Evolutionary conservation across 495 filamentous ascomycete species (phyloP), one percentile per base, ranked within the genome.

Genomic region (Aspergillus campestris): DNA sequence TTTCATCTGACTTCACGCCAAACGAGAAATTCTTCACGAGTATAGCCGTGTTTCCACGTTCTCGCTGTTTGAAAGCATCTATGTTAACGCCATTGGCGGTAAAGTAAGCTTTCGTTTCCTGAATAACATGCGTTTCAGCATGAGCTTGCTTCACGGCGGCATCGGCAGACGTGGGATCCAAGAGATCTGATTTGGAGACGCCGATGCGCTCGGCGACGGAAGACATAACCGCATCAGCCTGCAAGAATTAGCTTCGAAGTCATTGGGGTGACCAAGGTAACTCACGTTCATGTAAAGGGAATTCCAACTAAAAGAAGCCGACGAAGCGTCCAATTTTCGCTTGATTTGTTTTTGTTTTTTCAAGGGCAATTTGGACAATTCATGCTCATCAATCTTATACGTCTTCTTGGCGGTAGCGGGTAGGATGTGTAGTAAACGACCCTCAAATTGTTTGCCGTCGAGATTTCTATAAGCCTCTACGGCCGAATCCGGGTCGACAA

Each of bases 101-200:
- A 56, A 99, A 95, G 64, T 90, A 99, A 9, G 80, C 69, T 59
- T 95, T 97, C 0, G 91, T 94, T 60, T 97, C 94, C 69, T 94
- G 87, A 49, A 99, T 96, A 40, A 95, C 76, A 51, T 90, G 85
- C 14, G 94, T 96, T 68, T 99, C 92, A 32, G 94, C 92, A 61
- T 94, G 86, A 33, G 92, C 92, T 69, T 97, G 92, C 66, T 91
- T 94, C 33, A 97, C 86, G 32, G 88, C 91, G 42, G 90, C 89
- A 61, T 94, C 86, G 34, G 91, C 82, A 45, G 84, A 94, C 1
- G 94, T 95, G 7, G 92, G 92, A 64, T 99, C 89, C 33, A 99
- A 70, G 18, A 99, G 61, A 45, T 95, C 89, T 7, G 86, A 78
- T 67, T 97, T 99, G 11, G 84, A 80, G 24, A 97, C 76, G 11